Evolutionary conservation across 177 flowering plant species (phyloP).

Genomic region (Tripterygium wilfordii): DNA sequence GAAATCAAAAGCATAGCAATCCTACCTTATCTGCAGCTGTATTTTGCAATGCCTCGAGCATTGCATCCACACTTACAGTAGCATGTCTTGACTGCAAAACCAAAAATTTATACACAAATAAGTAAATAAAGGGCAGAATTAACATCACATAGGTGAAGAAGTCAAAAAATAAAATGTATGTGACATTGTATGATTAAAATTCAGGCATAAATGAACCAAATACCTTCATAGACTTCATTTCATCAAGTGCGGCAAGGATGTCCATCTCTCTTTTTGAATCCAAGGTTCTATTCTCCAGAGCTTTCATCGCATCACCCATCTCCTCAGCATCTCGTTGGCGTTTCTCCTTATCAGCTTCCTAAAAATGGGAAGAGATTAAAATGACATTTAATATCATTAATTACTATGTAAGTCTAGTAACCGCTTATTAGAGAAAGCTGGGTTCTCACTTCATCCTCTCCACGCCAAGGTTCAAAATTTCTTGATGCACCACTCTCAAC

Average conservation of each 20-base stretch:
- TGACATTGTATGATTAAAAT: too few relatives aligned
- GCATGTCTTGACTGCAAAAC: slow-evolving; percentile 82
- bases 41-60: slow-evolving; percentile 81
- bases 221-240: slow-evolving; percentile 96
- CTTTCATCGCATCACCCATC: slow-evolving; percentile 93
- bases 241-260: slow-evolving; percentile 84
- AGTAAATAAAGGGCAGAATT: background rate
- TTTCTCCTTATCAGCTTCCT: slow-evolving; percentile 56
- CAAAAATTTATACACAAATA: slow-evolving; percentile 1
- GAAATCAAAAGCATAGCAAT: background rate
- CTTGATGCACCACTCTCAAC: slow-evolving; percentile 85
- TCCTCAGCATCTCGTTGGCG: slow-evolving; percentile 67
- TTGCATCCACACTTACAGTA: slow-evolving; percentile 75
- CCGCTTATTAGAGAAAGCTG: background rate
- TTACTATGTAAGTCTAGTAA: too few relatives aligned
- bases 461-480: slow-evolving; percentile 95
- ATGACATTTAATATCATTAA: too few relatives aligned
- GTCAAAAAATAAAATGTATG: background rate
- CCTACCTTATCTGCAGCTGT: slow-evolving; percentile 64
- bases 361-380: too few relatives aligned
- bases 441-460: slow-evolving; percentile 66
- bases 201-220: background rate
- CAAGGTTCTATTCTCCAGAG: slow-evolving; percentile 73
- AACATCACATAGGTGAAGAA: background rate
- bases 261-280: slow-evolving; percentile 92